Conservation (phyloP, 2,329 filamentous ascomycete genomes). For the Penicillium sp. region DNA sequence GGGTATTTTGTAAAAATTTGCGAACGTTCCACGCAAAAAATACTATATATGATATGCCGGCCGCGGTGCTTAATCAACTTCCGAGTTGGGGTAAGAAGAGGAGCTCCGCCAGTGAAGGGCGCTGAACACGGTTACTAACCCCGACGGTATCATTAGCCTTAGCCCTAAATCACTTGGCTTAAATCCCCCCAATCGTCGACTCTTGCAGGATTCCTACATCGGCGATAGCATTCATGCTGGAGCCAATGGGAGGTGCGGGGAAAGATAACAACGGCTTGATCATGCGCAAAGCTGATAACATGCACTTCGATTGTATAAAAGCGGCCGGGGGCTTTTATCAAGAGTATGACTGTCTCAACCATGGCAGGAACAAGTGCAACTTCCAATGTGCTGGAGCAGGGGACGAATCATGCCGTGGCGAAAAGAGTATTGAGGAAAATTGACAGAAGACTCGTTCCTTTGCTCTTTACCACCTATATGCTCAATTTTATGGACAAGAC, state of each 20-base stretch:
- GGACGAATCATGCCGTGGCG: conserved; percentile 10
- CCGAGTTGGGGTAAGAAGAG: background rate
- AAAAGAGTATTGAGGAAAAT: conserved; percentile 50
- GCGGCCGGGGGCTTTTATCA: background rate
- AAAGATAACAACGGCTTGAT: conserved; percentile 17
- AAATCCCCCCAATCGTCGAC: background rate
- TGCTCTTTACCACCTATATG: conserved; percentile 56
- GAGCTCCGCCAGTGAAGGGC: background rate
- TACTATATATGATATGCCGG: background rate
- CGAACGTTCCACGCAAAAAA: background rate
- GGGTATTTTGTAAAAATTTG: background rate
- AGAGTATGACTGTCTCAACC: background rate
- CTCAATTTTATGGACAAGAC: conserved; percentile 65
- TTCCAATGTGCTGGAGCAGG: conserved; percentile 8
- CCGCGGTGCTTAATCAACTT: background rate
- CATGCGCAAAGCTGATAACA: background rate
- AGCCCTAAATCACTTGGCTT: background rate
- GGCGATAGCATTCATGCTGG: conserved; percentile 10
- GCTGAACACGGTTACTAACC: background rate
- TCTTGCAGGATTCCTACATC: background rate
- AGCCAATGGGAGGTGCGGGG: conserved; percentile 11
- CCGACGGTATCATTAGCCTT: background rate
- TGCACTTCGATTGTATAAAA: background rate
- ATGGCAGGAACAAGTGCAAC: conserved; percentile 6
- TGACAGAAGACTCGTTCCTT: conserved; percentile 3